Conservation (phyloP, 148 eudicot genomes). For the Mesembryanthemum crystallinum region DNA sequence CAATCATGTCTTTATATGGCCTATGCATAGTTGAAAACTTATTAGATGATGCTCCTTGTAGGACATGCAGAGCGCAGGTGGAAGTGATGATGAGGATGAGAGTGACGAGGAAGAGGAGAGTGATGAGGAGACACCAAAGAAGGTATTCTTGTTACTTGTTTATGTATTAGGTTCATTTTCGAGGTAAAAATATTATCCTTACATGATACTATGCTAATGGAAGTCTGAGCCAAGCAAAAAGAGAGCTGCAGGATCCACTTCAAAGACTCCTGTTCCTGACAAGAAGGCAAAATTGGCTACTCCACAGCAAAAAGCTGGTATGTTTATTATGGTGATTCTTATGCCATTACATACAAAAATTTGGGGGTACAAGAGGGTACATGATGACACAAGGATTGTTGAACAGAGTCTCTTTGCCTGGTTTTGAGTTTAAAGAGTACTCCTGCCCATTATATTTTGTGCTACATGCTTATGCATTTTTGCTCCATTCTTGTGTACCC, state of each 20-base stretch:
- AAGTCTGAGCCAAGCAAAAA: slow-evolving; percentile 59
- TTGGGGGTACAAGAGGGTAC: not conserved
- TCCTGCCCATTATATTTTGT: not conserved
- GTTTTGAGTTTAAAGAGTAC: not conserved
- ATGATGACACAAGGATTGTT: not conserved
- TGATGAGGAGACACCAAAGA: slow-evolving; percentile 60
- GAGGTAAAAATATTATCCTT: not conserved
- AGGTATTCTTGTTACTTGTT: slow-evolving; percentile 37
- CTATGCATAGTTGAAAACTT: not conserved
- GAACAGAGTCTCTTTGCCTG: not conserved
- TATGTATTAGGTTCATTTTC: not conserved
- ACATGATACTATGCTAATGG: not conserved
- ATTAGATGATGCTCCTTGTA: slow-evolving; percentile 4
- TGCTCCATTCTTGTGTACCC: not conserved
- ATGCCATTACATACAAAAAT: not conserved
- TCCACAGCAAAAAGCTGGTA: slow-evolving; percentile 66
- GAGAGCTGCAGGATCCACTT: slow-evolving; percentile 52
- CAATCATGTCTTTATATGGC: not conserved
- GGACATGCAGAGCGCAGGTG: slow-evolving; percentile 32
- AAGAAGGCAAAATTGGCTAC: slow-evolving; percentile 70
- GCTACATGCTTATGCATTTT: not conserved
- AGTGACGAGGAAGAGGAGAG: slow-evolving; percentile 43
- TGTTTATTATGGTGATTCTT: not conserved
- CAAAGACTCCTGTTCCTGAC: slow-evolving; percentile 43
- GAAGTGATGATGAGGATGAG: slow-evolving; percentile 35